Conservation (phyloP, 352 stramenopile genomes). For the Salisapilia sapeloensis region DNA sequence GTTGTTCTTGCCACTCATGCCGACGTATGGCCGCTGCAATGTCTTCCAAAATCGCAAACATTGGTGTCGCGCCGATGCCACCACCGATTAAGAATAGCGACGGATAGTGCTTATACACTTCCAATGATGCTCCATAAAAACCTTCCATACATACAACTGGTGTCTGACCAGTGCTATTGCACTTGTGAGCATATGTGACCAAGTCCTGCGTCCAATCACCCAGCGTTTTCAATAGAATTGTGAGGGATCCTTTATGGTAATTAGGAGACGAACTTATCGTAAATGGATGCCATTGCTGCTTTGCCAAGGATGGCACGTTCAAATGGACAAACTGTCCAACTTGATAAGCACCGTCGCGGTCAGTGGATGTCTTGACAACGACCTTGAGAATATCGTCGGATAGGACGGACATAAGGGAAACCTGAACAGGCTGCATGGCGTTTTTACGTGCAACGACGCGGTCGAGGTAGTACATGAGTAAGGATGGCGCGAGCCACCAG, state of each 20-base stretch:
- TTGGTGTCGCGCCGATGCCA: conserved; percentile 18
- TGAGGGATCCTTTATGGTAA: conserved; percentile 7
- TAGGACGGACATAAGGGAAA: conserved; percentile 8
- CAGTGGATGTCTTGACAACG: conserved; percentile 8
- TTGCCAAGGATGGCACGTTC: conserved; percentile 20
- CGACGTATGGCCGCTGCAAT: conserved; percentile 6
- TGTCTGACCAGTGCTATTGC: conserved; percentile 6
- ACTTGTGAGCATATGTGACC: conserved; percentile 14
- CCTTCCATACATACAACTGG: conserved; percentile 23
- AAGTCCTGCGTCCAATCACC: conserved; percentile 17
- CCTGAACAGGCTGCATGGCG: conserved; percentile 8
- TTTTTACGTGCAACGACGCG: conserved; percentile 11
- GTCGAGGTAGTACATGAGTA: conserved; percentile 18
- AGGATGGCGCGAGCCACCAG: conserved; percentile 17
- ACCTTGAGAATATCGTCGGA: conserved; percentile 14
- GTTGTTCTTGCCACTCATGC: conserved; percentile 6
- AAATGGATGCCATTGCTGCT: conserved; percentile 34
- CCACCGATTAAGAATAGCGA: conserved; percentile 12
- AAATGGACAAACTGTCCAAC: conserved; percentile 30
- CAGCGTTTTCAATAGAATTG: conserved; percentile 18
- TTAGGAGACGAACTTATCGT: conserved; percentile 22
- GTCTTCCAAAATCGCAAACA: conserved; percentile 19
- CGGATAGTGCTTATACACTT: conserved; percentile 13
- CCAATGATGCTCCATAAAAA: conserved; percentile 16
- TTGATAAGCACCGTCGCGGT: conserved; percentile 6